phyloP scores from a whole-genome alignment of 345 rosid genomes.

The Xanthoceras sorbifolium region DNA sequence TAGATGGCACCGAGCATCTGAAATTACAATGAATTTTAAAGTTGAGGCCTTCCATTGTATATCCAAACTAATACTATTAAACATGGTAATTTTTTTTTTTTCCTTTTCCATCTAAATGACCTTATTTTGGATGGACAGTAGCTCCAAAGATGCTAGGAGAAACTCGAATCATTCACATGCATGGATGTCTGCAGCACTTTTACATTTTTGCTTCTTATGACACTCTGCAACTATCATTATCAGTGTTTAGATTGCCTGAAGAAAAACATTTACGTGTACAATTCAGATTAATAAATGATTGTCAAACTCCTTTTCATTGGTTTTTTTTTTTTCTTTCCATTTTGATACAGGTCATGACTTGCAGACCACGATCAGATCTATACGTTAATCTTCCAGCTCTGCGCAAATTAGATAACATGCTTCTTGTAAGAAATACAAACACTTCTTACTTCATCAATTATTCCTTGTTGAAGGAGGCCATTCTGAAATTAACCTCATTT shows the following conservation, averaged over 20 bases:
- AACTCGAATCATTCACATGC: slow-evolving; percentile 1
- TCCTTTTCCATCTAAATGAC: background rate
- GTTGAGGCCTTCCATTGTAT: background rate
- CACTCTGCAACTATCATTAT: background rate
- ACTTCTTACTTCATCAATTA: slow-evolving; percentile 4
- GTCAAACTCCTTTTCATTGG: background rate
- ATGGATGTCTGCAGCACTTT: background rate
- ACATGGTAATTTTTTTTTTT: background rate
- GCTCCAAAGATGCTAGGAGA: slow-evolving; percentile 10
- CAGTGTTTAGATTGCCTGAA: too few species aligned
- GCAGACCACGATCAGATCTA: slow-evolving; percentile 91
- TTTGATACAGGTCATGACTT: slow-evolving; percentile 83
- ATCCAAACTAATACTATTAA: background rate
- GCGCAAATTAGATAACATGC: slow-evolving; percentile 93
- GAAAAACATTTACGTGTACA: too few species aligned
- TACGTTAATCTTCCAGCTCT: slow-evolving; percentile 91
- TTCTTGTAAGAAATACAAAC: slow-evolving; percentile 60
- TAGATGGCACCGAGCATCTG: background rate
- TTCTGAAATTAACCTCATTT: slow-evolving; percentile 21
- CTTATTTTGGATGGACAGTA: background rate
- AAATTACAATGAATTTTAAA: background rate
- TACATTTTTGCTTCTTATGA: background rate
- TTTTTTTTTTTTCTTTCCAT: background rate
- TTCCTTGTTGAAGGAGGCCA: slow-evolving; percentile 1
- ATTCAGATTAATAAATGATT: background rate